A percentile compares a stretch with the other conserved stretches of the same genome.
Conservation (phyloP, 2,329 filamentous ascomycete genomes). For the Fusarium anthophilum region DNA sequence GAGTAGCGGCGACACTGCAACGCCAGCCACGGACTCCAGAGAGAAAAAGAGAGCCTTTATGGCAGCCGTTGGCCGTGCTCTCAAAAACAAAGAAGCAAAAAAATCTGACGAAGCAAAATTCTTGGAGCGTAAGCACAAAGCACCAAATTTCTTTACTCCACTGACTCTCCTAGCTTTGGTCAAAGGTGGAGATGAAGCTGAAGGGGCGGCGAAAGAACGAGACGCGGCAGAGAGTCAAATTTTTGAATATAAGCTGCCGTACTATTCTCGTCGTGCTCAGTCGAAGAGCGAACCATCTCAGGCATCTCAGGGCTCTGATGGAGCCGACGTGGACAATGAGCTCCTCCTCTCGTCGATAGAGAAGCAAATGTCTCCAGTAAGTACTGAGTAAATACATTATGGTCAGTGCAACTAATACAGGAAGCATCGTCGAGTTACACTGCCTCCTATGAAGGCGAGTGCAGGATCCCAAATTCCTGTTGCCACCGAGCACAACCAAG, state of each 20-base stretch:
- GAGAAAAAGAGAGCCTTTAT: slow-evolving; percentile 35
- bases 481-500: slow-evolving; percentile 24
- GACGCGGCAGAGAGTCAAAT: slow-evolving; percentile 23
- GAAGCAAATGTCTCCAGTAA: slow-evolving; percentile 23
- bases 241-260: slow-evolving; percentile 46
- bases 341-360: neutral
- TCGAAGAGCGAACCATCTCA: slow-evolving; percentile 58
- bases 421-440: slow-evolving; percentile 42
- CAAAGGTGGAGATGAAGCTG: slow-evolving; percentile 30
- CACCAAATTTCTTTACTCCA: neutral
- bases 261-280: slow-evolving; percentile 57
- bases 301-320: slow-evolving; percentile 37
- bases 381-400: neutral
- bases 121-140: slow-evolving; percentile 26
- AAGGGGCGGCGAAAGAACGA: slow-evolving; percentile 25
- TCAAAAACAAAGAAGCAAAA: slow-evolving; percentile 21
- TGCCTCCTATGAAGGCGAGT: slow-evolving; percentile 32
- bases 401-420: slow-evolving; percentile 11
- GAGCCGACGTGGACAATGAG: slow-evolving; percentile 3
- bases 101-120: neutral
- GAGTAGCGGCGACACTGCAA: neutral
- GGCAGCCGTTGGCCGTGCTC: slow-evolving; percentile 29
- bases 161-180: slow-evolving; percentile 31
- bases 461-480: slow-evolving; percentile 41
- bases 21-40: neutral